A percentile compares a stretch with the other conserved stretches of the same genome.
Evolutionary conservation across 139 green algal genomes (phyloP).

Genomic region (Bryopsis sp.): DNA sequence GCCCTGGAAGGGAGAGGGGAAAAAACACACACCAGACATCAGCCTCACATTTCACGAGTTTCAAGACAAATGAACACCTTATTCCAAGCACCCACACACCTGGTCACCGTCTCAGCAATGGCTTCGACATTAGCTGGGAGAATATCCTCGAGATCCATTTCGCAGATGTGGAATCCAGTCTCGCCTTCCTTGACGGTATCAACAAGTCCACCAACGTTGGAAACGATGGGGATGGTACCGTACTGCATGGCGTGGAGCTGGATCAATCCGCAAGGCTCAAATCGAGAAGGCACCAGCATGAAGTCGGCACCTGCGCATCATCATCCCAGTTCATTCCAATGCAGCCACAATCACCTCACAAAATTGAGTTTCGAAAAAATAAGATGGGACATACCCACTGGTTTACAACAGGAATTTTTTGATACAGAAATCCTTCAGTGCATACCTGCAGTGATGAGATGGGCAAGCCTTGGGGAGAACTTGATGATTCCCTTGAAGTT

Average conservation of each 20-base stretch:
- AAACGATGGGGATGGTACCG: constrained; percentile 88
- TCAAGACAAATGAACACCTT: neutral
- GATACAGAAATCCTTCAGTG: constrained; percentile 8
- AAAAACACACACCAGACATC: too few species aligned
- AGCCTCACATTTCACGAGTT: neutral
- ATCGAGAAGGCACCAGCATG: constrained; percentile 93
- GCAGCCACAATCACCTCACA: too few species aligned
- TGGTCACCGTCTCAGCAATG: constrained; percentile 54
- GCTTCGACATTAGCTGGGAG: constrained; percentile 62
- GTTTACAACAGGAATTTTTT: neutral
- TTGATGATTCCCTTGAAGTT: constrained; percentile 77
- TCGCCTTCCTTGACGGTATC: constrained; percentile 97
- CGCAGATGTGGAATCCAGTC: constrained; percentile 97
- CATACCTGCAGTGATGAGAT: constrained; percentile 92
- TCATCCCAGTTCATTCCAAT: too few species aligned
- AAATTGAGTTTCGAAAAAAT: too few species aligned
- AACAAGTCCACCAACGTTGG: constrained; percentile 92
- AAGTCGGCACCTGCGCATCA: constrained; percentile 96
- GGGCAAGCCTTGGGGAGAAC: constrained; percentile 84
- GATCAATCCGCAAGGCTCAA: constrained; percentile 97
- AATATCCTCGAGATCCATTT: constrained; percentile 69
- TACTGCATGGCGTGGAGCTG: constrained; percentile 88
- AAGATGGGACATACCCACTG: too few species aligned
- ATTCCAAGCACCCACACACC: constrained; percentile 25
- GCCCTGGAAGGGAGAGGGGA: constrained; percentile 22